phyloP scores from a whole-genome alignment of 1,284 basidiomycete species.

The Neonothopanus nambi region DNA sequence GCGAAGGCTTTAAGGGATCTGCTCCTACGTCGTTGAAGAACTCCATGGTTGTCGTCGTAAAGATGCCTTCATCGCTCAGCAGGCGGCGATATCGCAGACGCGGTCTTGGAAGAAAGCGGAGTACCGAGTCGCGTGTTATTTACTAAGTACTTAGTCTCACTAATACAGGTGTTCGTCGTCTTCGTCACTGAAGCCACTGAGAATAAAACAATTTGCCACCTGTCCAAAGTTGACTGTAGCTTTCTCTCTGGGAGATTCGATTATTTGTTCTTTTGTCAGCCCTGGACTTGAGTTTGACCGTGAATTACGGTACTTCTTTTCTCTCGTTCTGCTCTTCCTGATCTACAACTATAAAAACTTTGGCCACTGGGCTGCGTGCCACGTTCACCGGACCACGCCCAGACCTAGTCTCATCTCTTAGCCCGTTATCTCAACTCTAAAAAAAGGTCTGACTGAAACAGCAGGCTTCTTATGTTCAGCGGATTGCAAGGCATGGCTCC shows the following conservation, averaged over 20 bases:
- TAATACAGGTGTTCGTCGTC: too few relatives aligned
- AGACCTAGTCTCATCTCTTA: background rate
- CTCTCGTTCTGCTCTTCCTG: too few relatives aligned
- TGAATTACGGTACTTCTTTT: too few relatives aligned
- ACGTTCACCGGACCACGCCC: background rate
- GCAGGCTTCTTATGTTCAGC: constrained; percentile 41
- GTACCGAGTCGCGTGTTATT: background rate
- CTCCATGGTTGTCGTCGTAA: constrained; percentile 56
- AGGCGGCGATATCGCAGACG: too few relatives aligned
- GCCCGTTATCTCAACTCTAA: too few relatives aligned
- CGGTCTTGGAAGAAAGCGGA: background rate
- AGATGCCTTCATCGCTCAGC: constrained; percentile 5
- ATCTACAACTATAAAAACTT: background rate
- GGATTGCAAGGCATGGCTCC: constrained; percentile 55
- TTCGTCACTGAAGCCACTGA: too few relatives aligned
- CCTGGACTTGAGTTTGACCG: too few relatives aligned
- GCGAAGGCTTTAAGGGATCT: constrained; percentile 80
- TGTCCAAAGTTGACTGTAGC: too few relatives aligned
- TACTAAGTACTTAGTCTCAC: too few relatives aligned
- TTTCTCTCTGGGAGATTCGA: too few relatives aligned
- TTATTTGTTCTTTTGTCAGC: too few relatives aligned
- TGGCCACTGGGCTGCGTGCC: background rate
- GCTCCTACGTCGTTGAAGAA: constrained; percentile 76
- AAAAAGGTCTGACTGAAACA: background rate
- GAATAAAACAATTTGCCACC: too few relatives aligned